Evolutionary conservation across 108 stramenopile species (phyloP).

Genomic region (Fragilariopsis cylindrus): DNA sequence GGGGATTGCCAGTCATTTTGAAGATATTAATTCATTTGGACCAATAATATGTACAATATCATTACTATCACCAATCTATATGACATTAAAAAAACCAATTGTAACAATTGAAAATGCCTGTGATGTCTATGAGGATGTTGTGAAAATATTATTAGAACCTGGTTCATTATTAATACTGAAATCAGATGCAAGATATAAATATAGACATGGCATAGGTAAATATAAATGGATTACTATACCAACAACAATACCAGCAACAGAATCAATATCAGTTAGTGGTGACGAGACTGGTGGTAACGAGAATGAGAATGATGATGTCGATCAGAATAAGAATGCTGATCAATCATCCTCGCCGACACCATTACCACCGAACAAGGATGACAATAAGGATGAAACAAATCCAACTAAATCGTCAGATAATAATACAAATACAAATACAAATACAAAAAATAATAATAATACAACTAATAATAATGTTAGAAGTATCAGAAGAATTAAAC

Average conservation of each 20-base stretch:
- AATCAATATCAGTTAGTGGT: background rate
- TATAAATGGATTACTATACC: slow-evolving; percentile 22
- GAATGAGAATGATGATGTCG: background rate
- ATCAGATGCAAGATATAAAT: slow-evolving; percentile 20
- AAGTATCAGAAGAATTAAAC: background rate
- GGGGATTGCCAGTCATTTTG: slow-evolving; percentile 33
- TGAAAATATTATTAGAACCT: slow-evolving; percentile 26
- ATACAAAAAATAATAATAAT: background rate
- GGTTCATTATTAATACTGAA: slow-evolving; percentile 28
- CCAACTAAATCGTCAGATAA: background rate
- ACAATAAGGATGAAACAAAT: background rate
- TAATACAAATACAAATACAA: background rate
- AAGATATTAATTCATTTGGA: slow-evolving; percentile 28
- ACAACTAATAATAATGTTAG: too few species aligned
- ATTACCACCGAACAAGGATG: background rate
- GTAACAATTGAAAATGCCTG: background rate
- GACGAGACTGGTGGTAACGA: background rate
- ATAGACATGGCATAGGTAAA: slow-evolving; percentile 27
- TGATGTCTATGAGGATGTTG: slow-evolving; percentile 22
- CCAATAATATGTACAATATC: slow-evolving; percentile 15
- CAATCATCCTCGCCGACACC: background rate
- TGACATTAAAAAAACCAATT: slow-evolving; percentile 30
- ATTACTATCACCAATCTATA: slow-evolving; percentile 22
- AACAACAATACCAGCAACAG: too few species aligned
- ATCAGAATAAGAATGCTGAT: background rate